Evolutionary conservation across 2,329 filamentous ascomycete genomes (phyloP), one percentile per base, ranked within the genome.

Genomic region (Scolecobasidium constrictum): DNA sequence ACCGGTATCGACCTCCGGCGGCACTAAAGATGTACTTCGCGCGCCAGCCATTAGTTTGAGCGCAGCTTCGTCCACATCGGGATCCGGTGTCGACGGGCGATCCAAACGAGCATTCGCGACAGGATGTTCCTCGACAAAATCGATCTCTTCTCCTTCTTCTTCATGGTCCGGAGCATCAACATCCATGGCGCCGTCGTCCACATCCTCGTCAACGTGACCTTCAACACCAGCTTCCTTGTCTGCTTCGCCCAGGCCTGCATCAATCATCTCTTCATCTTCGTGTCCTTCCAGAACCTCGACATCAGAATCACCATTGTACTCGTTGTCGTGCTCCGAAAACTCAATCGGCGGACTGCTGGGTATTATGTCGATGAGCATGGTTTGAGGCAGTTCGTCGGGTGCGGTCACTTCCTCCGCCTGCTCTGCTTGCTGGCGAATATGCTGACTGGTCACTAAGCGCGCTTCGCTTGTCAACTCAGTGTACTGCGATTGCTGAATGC

Each of bases 291-390:
- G 26, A 31, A 44, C 46, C 2, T 49, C 46, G 20, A 42, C 34
- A 19, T 47, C 43, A n/a, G n/a, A n/a, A n/a, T n/a, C n/a, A n/a
- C n/a, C n/a, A 20, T 47, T 42, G 11, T 22, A 35, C n/a, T 46
- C 51, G 22, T 48, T 35, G 9, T 47, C 45, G 12, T 53, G 44
- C 16, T 57, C 46, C 19, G 51, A 52, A 1, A 56, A 40, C 41
- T 52, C 42, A 48, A 22, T 38, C 34, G 35, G 19, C 19, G 58
- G 58, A 48, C 58, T 61, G 44, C 59, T 62, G 16, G 55, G 56
- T 13, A 59, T 42, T 15, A 47, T 51, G 20, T 33, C 22, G 17
- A n/a, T n/a, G 9, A 11, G 16, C 13, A 9, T 16, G 9, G 34
- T 16, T 11, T 9, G 9, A 9, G 34, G 34, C 7, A 17, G 34